Conservation (phyloP, 2,329 filamentous ascomycete genomes). For the Dryadomyces quercivorus region DNA sequence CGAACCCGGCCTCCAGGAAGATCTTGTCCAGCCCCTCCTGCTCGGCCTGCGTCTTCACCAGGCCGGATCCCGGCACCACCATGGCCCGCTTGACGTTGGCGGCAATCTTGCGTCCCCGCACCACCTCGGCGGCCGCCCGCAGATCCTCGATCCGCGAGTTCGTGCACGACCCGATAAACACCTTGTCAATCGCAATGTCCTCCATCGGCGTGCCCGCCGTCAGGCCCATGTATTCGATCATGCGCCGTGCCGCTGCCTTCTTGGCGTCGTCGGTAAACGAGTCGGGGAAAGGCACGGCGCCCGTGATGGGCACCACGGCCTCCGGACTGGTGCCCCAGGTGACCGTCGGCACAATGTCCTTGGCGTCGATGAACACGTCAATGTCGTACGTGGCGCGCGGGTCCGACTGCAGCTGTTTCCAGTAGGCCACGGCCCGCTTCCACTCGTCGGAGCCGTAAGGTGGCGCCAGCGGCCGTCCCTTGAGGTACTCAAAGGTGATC, state of each 20-base stretch:
- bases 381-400: slow-evolving; percentile 80
- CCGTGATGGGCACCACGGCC: slow-evolving; percentile 90
- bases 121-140: slow-evolving; percentile 71
- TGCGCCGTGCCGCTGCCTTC: slow-evolving; percentile 66
- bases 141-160: slow-evolving; percentile 96
- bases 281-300: slow-evolving; percentile 78
- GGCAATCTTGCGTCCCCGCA: slow-evolving; percentile 79
- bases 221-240: slow-evolving; percentile 94
- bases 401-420: slow-evolving; percentile 77
- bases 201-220: slow-evolving; percentile 78
- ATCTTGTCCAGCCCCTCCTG: slow-evolving; percentile 86
- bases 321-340: slow-evolving; percentile 97
- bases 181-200: slow-evolving; percentile 86
- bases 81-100: slow-evolving; percentile 85
- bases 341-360: slow-evolving; percentile 86
- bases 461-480: slow-evolving; percentile 79
- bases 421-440: slow-evolving; percentile 80
- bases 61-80: slow-evolving; percentile 90
- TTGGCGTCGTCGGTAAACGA: slow-evolving; percentile 70
- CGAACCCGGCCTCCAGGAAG: slow-evolving; percentile 83
- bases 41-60: slow-evolving; percentile 88
- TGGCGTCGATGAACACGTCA: slow-evolving; percentile 79
- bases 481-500: slow-evolving; percentile 88
- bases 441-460: slow-evolving; percentile 75
- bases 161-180: slow-evolving; percentile 97